Conservation (phyloP, 2,329 filamentous ascomycete species). For the Trichoderma aggressivum region DNA sequence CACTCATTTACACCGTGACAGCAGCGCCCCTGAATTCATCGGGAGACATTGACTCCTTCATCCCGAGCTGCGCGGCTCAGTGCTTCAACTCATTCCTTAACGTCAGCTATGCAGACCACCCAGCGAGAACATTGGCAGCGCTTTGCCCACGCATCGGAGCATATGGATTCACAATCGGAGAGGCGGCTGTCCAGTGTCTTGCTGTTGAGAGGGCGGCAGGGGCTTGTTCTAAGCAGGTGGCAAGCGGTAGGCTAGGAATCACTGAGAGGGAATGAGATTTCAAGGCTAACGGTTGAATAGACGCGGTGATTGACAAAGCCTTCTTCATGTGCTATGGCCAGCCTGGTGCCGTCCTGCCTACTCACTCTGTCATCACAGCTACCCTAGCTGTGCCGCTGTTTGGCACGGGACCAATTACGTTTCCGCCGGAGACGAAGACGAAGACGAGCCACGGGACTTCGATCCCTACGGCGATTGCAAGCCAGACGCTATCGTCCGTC, state of each 20-base stretch:
- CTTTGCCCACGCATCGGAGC: conserved; percentile 59
- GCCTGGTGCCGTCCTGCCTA: conserved; percentile 50
- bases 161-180: conserved; percentile 66
- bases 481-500: neutral
- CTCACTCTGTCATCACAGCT: conserved; percentile 56
- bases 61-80: conserved; percentile 57
- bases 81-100: conserved; percentile 63
- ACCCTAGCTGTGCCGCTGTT: conserved; percentile 35
- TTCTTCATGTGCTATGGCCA: conserved; percentile 57
- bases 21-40: conserved; percentile 33
- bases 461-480: neutral
- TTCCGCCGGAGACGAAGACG: conserved; percentile 1
- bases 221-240: conserved; percentile 49
- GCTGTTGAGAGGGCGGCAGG: conserved; percentile 49
- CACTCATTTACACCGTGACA: conserved; percentile 27
- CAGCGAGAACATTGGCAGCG: conserved; percentile 53
- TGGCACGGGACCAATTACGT: conserved; percentile 16
- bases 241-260: conserved; percentile 29
- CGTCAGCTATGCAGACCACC: conserved; percentile 57
- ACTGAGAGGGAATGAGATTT: neutral
- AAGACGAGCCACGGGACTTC: neutral
- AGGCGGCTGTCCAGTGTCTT: conserved; percentile 67
- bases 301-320: conserved; percentile 44
- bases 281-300: conserved; percentile 29
- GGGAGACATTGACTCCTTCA: conserved; percentile 39